Conservation (phyloP, 352 stramenopile species). For the Globisporangium abappressorium region DNA sequence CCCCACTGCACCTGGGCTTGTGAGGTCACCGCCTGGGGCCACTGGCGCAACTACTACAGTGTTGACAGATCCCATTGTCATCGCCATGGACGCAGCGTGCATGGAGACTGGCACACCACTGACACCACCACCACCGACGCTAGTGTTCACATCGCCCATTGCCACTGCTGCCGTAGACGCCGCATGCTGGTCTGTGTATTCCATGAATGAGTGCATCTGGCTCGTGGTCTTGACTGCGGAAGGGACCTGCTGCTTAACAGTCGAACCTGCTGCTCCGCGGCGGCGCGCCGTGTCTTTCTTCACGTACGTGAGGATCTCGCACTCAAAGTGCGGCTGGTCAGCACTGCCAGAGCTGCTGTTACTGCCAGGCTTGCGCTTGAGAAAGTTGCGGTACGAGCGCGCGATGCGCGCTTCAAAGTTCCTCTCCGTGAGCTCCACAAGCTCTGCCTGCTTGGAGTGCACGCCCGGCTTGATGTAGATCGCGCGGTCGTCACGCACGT, state of each 20-base stretch:
- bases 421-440: conserved; percentile 54
- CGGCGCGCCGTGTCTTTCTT: conserved; percentile 39
- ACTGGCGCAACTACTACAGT: too few species aligned
- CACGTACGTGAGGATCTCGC: conserved; percentile 73
- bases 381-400: conserved; percentile 73
- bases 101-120: not conserved
- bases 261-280: not conserved
- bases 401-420: conserved; percentile 75
- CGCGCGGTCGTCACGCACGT: conserved; percentile 56
- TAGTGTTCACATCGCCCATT: not conserved
- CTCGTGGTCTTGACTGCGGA: conserved; percentile 8
- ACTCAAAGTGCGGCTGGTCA: conserved; percentile 44
- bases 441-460: conserved; percentile 80
- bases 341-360: not conserved
- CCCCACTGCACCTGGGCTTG: not conserved
- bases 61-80: not conserved
- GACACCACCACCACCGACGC: not conserved
- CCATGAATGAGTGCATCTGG: conserved; percentile 11
- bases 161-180: not conserved
- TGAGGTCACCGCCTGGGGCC: not conserved
- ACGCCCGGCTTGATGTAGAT: conserved; percentile 78
- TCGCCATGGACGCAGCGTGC: not conserved
- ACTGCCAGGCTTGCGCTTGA: conserved; percentile 57
- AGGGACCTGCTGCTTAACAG: not conserved
- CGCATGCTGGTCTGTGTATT: conserved; percentile 4